phyloP scores from a whole-genome alignment of 192 early-diverging fungal genomes.

The Coemansia pectinata region DNA sequence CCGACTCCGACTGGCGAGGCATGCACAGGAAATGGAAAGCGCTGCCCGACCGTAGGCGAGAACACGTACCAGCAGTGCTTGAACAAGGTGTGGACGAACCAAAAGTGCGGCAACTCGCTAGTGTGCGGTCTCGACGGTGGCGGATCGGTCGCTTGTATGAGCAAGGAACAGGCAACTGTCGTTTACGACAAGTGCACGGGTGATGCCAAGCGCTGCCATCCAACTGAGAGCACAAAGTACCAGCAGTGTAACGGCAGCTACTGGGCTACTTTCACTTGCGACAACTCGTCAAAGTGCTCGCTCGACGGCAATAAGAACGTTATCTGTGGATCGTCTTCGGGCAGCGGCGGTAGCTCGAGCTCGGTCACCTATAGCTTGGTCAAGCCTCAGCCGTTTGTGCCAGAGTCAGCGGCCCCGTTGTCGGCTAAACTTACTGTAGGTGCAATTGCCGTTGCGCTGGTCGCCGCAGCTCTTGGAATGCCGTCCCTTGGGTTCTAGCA shows the following conservation, averaged over 20 bases:
- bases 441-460: conserved; percentile 12
- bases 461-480: conserved; percentile 17
- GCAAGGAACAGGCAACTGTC: conserved; percentile 31
- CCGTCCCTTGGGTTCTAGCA: conserved; percentile 16
- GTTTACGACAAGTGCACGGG: conserved; percentile 26
- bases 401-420: conserved; percentile 9
- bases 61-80: conserved; percentile 30
- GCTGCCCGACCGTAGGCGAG: conserved; percentile 11
- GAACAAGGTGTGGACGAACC: conserved; percentile 32
- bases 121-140: conserved; percentile 28
- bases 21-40: conserved; percentile 31
- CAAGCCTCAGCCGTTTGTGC: conserved; percentile 37
- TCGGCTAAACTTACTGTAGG: conserved; percentile 11
- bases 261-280: conserved; percentile 34
- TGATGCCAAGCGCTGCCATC: conserved; percentile 30
- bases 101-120: conserved; percentile 24
- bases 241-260: conserved; percentile 40
- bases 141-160: conserved; percentile 30
- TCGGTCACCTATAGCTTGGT: conserved; percentile 26
- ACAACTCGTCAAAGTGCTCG: conserved; percentile 10
- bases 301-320: conserved; percentile 24
- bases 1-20: conserved; percentile 34
- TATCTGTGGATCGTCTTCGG: conserved; percentile 16
- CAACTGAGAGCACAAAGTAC: conserved; percentile 30
- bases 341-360: background rate